Conservation (phyloP, 1,139 yeast genomes). For the Tardiomyces depauwii region DNA sequence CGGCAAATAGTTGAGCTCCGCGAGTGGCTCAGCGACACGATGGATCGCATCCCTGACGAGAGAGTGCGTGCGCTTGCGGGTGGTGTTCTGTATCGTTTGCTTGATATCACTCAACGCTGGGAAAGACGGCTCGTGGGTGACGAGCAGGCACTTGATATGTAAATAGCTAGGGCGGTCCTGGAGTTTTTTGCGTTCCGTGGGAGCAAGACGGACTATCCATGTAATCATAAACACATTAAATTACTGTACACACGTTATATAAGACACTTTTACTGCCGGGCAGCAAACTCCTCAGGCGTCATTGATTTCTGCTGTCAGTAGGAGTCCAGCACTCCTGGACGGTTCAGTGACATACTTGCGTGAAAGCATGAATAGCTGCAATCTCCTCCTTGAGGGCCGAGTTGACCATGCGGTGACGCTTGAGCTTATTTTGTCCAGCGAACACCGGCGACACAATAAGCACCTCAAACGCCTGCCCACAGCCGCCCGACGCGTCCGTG, state of each 20-base stretch:
- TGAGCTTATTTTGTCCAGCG: slow-evolving; percentile 70
- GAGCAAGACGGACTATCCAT: too few relatives aligned
- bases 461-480: slow-evolving; percentile 76
- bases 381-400: slow-evolving; percentile 70
- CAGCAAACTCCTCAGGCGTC: not conserved
- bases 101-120: slow-evolving; percentile 22
- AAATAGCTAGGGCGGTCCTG: not conserved
- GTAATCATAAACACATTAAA: not conserved
- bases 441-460: slow-evolving; percentile 73
- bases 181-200: not conserved
- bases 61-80: slow-evolving; percentile 39
- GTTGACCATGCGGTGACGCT: slow-evolving; percentile 82
- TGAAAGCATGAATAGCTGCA: slow-evolving; percentile 82
- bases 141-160: slow-evolving; percentile 3
- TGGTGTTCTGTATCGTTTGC: slow-evolving; percentile 34
- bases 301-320: not conserved
- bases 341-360: slow-evolving; percentile 46
- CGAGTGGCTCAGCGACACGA: slow-evolving; percentile 32
- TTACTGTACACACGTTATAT: not conserved
- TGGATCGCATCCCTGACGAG: slow-evolving; percentile 40
- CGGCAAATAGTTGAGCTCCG: slow-evolving; percentile 28
- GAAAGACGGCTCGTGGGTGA: slow-evolving; percentile 19
- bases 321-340: too few relatives aligned
- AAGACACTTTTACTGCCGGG: not conserved
- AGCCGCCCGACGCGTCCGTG: slow-evolving; percentile 45